Percentiles rank a stretch among this genome's conserved stretches.
Conservation (phyloP, 2,329 filamentous ascomycete genomes). For the Podosphaera fusca region DNA sequence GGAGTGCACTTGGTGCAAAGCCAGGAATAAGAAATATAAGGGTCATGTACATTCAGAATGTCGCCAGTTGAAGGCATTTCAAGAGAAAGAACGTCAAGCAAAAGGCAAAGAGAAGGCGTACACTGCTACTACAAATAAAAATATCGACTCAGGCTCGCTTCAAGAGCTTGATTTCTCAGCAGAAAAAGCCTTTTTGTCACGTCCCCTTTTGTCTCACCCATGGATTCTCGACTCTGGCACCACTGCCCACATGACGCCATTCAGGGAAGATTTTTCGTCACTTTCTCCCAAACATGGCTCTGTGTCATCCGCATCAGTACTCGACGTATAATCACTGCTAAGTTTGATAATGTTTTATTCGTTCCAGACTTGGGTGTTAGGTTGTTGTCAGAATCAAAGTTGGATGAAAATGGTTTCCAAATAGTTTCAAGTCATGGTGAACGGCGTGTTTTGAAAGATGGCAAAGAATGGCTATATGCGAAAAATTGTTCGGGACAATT, state of each 20-base stretch:
- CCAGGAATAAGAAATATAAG: background rate
- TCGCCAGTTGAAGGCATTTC: background rate
- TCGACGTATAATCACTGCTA: background rate
- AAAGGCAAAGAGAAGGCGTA: background rate
- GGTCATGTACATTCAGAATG: conserved; percentile 1
- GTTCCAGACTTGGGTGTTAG: background rate
- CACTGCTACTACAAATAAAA: background rate
- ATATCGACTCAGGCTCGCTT: background rate
- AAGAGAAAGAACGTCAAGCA: background rate
- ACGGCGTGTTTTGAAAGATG: background rate
- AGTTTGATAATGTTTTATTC: background rate
- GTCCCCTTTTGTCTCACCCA: background rate
- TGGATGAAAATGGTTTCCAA: background rate
- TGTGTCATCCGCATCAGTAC: background rate
- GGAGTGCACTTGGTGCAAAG: background rate
- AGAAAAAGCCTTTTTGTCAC: background rate
- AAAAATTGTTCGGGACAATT: background rate
- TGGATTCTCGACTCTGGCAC: background rate
- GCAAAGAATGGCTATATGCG: background rate
- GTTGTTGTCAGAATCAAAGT: background rate
- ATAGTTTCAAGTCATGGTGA: background rate
- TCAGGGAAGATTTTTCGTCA: background rate
- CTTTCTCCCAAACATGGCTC: background rate
- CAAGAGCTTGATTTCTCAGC: background rate
- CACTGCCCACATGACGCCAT: background rate